phyloP scores from a whole-genome alignment of 2,329 filamentous ascomycete species.

The Pseudogymnoascus sp. region DNA sequence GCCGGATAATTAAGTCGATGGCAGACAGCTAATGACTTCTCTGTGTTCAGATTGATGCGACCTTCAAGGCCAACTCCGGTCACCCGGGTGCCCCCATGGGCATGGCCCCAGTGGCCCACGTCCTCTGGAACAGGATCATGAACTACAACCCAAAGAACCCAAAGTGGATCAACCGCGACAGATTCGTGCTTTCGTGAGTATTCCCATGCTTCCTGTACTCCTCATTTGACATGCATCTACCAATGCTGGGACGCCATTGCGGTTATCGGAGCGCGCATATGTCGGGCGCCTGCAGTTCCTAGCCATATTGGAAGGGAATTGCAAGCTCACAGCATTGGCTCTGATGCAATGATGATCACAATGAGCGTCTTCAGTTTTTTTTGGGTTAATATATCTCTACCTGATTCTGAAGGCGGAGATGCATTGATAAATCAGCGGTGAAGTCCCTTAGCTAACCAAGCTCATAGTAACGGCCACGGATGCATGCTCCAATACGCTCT shows the following conservation, averaged over 20 bases:
- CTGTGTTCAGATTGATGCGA: slow-evolving; percentile 81
- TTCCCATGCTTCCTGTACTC: neutral
- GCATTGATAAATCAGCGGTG: neutral
- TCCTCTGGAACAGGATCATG: slow-evolving; percentile 98
- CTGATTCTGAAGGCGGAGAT: neutral
- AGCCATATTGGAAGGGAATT: neutral
- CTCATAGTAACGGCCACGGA: slow-evolving; percentile 81
- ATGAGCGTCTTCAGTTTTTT: neutral
- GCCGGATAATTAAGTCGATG: neutral
- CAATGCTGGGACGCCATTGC: neutral
- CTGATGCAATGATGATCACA: neutral
- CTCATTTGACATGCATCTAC: slow-evolving; percentile 1
- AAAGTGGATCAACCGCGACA: slow-evolving; percentile 92
- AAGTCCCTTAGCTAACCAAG: slow-evolving; percentile 13
- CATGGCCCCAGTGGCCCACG: slow-evolving; percentile 61
- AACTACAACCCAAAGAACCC: slow-evolving; percentile 99
- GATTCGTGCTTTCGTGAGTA: slow-evolving; percentile 97
- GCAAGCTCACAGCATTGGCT: slow-evolving; percentile 3
- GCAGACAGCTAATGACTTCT: neutral
- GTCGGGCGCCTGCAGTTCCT: neutral
- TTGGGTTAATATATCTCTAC: neutral
- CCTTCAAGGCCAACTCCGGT: slow-evolving; percentile 88
- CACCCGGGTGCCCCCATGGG: slow-evolving; percentile 98
- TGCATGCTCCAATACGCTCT: slow-evolving; percentile 99
- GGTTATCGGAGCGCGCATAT: neutral